A percentile compares a stretch with the other conserved stretches of the same genome.
Evolutionary conservation across 78 protist genomes (phyloP).

Genomic region (Chrysochromulina parva): DNA sequence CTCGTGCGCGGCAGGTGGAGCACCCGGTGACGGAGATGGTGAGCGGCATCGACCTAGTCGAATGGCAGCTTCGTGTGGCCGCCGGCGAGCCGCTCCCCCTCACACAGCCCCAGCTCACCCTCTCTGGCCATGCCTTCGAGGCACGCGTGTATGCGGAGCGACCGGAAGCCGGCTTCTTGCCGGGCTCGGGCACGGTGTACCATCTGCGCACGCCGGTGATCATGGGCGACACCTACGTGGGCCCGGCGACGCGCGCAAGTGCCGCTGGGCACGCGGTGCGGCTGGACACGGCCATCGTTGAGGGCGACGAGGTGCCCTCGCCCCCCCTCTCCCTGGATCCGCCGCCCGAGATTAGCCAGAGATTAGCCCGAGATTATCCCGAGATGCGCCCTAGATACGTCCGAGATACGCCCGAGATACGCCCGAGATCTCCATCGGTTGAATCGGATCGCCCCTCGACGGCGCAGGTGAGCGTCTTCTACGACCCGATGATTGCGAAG

Average conservation of each 20-base stretch:
- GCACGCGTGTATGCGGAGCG: conserved; percentile 96
- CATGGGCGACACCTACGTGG: neutral
- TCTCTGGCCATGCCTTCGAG: conserved; percentile 92
- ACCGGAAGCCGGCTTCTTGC: conserved; percentile 82
- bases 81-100: conserved; percentile 71
- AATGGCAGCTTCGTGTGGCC: conserved; percentile 81
- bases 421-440: no score
- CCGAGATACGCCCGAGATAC: no score
- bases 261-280: conserved; percentile 32
- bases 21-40: conserved; percentile 95
- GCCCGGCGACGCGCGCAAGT: neutral
- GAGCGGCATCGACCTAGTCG: conserved; percentile 69
- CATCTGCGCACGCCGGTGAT: conserved; percentile 36
- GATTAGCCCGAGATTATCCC: no score
- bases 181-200: conserved; percentile 80
- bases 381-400: no score
- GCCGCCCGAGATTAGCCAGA: no score
- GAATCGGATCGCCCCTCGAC: no score
- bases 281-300: conserved; percentile 66
- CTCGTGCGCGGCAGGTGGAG: conserved; percentile 71
- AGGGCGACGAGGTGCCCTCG: neutral
- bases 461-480: conserved; percentile 76
- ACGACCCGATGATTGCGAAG: conserved; percentile 97
- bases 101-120: conserved; percentile 72
- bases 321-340: no score